phyloP scores from a whole-genome alignment of 2,329 filamentous ascomycete genomes.

The Fusarium redolens region DNA sequence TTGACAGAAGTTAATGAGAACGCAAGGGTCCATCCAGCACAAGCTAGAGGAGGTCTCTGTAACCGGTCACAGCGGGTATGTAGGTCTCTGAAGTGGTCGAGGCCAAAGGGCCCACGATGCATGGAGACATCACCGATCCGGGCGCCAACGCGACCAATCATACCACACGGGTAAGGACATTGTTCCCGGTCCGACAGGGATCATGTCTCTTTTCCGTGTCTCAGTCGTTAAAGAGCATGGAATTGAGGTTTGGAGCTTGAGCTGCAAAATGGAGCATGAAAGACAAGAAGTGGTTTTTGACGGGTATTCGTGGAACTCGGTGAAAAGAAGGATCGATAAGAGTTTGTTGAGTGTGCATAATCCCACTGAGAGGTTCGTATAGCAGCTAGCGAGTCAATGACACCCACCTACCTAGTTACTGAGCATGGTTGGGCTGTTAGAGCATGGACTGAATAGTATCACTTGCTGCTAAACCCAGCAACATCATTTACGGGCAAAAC shows the following conservation, averaged over 20 bases:
- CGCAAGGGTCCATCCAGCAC: constrained; percentile 31
- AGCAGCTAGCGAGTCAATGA: constrained; percentile 1
- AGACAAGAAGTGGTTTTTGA: constrained; percentile 5
- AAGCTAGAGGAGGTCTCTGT: constrained; percentile 29
- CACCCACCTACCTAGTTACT: background rate
- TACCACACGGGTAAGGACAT: constrained; percentile 22
- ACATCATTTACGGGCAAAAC: background rate
- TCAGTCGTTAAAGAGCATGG: constrained; percentile 19
- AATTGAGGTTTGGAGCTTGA: constrained; percentile 15
- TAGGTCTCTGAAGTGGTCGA: constrained; percentile 45
- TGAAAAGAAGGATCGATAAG: background rate
- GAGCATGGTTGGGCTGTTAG: background rate
- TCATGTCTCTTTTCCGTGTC: constrained; percentile 33
- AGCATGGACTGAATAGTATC: constrained; percentile 2
- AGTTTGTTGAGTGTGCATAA: background rate
- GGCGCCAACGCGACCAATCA: constrained; percentile 54
- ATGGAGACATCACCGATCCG: constrained; percentile 44
- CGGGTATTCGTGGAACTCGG: background rate
- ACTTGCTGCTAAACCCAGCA: background rate
- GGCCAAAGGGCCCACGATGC: constrained; percentile 37
- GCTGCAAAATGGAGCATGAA: background rate
- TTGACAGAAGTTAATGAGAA: constrained; percentile 9
- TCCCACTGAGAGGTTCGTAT: background rate
- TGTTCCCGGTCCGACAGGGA: constrained; percentile 32
- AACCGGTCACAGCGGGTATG: constrained; percentile 44